A percentile compares a stretch with the other conserved stretches of the same genome.
Conservation (phyloP, 768 basidiomycete species). For the Termitomyces eurrhizus region DNA sequence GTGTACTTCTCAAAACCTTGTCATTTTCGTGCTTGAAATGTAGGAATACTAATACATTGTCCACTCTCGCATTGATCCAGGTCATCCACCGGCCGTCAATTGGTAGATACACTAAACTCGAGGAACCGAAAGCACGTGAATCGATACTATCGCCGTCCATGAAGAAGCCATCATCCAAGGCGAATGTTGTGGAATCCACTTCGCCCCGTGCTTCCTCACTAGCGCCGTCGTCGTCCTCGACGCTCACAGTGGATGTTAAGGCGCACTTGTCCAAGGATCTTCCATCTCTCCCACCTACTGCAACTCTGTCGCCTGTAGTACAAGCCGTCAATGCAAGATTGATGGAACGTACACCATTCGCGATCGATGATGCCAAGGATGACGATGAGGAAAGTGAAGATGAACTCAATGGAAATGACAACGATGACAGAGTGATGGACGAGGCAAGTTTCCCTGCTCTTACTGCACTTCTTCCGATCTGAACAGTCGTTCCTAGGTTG, state of each 20-base stretch:
- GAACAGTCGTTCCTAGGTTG: constrained; percentile 47
- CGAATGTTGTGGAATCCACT: constrained; percentile 38
- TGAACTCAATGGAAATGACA: constrained; percentile 50
- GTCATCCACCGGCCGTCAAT: constrained; percentile 80
- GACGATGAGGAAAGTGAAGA: constrained; percentile 58
- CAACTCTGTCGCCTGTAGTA: constrained; percentile 56
- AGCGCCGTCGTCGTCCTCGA: constrained; percentile 38
- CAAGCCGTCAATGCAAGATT: constrained; percentile 77
- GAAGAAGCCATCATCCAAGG: constrained; percentile 54
- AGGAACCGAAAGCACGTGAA: constrained; percentile 88
- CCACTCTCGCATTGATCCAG: constrained; percentile 25
- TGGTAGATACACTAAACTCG: constrained; percentile 75
- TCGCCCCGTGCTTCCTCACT: constrained; percentile 23
- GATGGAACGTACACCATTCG: constrained; percentile 91
- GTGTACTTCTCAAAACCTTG: constrained; percentile 9
- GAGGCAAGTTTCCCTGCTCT: constrained; percentile 49
- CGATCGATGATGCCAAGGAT: constrained; percentile 92
- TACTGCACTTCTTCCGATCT: not conserved
- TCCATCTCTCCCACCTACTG: constrained; percentile 31
- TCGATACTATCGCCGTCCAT: constrained; percentile 73
- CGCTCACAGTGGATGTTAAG: constrained; percentile 48
- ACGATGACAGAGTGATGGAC: constrained; percentile 81
- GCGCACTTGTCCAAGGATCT: constrained; percentile 23
- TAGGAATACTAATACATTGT: not conserved
- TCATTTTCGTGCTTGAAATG: not conserved